phyloP scores from a whole-genome alignment of 2,329 filamentous ascomycete genomes.

The Drechslerella coelobrocha region DNA sequence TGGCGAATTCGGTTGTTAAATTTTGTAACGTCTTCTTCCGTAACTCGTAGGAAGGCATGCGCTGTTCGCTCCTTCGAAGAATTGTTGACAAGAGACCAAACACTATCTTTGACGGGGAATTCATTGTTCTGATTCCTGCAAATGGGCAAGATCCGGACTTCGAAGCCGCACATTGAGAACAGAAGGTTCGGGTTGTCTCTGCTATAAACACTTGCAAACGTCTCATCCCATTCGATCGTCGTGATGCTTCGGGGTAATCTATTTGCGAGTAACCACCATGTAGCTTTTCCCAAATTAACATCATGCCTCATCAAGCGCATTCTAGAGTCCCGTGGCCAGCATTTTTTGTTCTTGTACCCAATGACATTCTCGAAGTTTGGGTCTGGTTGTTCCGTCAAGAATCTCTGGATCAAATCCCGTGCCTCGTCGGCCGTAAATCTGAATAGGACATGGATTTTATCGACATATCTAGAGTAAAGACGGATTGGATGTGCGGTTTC shows the following conservation, averaged over 20 bases:
- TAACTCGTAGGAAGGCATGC: conserved; percentile 96
- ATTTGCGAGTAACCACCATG: conserved; percentile 99
- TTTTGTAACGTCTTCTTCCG: conserved; percentile 95
- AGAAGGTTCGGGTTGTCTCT: conserved; percentile 95
- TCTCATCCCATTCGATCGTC: conserved; percentile 99
- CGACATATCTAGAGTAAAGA: conserved; percentile 96
- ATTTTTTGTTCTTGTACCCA: conserved; percentile 99
- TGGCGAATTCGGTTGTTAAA: conserved; percentile 99
- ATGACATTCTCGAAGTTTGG: conserved; percentile 99
- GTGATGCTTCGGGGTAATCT: conserved; percentile 91
- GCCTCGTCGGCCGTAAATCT: conserved; percentile 93
- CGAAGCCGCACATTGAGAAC: conserved; percentile 98
- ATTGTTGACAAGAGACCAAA: conserved; percentile 97
- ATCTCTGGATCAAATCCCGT: conserved; percentile 92
- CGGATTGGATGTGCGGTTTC: conserved; percentile 94
- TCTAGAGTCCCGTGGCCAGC: conserved; percentile 95
- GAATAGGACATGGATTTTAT: conserved; percentile 98
- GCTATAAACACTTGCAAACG: conserved; percentile 97
- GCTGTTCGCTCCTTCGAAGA: conserved; percentile 96
- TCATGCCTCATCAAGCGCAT: conserved; percentile 99
- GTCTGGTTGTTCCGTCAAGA: conserved; percentile 96
- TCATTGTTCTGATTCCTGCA: conserved; percentile 93
- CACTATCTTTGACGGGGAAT: conserved; percentile 95
- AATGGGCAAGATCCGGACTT: conserved; percentile 95
- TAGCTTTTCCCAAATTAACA: conserved; percentile 93